phyloP scores from a whole-genome alignment of 352 stramenopile species.

The Phytophthora crassamura region DNA sequence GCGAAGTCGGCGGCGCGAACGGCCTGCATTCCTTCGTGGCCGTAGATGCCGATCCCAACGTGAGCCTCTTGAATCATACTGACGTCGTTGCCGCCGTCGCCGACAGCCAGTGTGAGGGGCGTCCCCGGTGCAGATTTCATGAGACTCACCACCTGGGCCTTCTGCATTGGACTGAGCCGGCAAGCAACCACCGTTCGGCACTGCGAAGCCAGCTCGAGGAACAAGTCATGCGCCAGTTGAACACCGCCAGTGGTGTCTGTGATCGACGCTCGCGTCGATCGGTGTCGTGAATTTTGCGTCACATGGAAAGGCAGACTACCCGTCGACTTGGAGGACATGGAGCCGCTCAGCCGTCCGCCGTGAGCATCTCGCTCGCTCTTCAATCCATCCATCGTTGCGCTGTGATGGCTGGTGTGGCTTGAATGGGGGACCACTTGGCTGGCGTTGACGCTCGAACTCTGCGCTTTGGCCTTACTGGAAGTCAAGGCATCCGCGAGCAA shows the following conservation, averaged over 20 bases:
- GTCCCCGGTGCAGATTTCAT: conserved; percentile 84
- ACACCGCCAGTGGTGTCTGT: conserved; percentile 17
- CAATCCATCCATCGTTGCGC: conserved; percentile 13
- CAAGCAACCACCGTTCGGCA: conserved; percentile 90
- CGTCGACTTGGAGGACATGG: conserved; percentile 60
- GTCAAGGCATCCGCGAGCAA: conserved; percentile 57
- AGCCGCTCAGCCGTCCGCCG: conserved; percentile 38
- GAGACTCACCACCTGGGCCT: conserved; percentile 94
- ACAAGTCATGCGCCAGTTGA: conserved; percentile 63
- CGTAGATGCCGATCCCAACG: conserved; percentile 98
- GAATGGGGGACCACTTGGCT: conserved; percentile 28
- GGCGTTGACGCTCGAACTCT: conserved; percentile 21
- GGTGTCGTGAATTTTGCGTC: conserved; percentile 36
- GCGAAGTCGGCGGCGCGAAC: conserved; percentile 87
- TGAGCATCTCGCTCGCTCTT: conserved; percentile 15
- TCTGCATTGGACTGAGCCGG: conserved; percentile 92
- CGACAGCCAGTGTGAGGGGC: conserved; percentile 95
- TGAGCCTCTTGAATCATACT: conserved; percentile 99
- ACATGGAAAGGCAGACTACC: conserved; percentile 44
- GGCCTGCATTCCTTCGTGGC: conserved; percentile 96
- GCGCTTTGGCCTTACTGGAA: conserved; percentile 21
- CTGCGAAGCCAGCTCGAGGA: conserved; percentile 86
- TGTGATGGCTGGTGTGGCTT: conserved; percentile 5
- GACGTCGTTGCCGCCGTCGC: conserved; percentile 99
- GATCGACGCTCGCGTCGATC: conserved; percentile 42